A percentile compares a stretch with the other conserved stretches of the same genome.
Conservation (phyloP, 371 early-diverging fungal genomes). For the Mucor velutinosus region DNA sequence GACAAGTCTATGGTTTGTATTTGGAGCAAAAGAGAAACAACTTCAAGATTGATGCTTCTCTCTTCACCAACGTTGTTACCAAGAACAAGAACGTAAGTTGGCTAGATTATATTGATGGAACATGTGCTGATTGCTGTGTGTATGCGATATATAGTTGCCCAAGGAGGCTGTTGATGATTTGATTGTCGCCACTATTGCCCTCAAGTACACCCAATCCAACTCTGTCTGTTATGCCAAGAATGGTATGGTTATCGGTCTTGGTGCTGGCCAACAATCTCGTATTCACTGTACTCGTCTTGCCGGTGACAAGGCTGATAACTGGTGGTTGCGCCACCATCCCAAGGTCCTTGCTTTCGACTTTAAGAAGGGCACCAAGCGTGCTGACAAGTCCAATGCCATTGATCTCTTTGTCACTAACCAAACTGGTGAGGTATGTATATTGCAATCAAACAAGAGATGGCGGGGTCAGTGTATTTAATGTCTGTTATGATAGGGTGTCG, state of each 20-base stretch:
- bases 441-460: background rate
- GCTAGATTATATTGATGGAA: background rate
- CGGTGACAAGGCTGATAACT: slow-evolving; percentile 98
- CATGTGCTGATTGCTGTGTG: background rate
- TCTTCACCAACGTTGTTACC: slow-evolving; percentile 87
- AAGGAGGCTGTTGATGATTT: slow-evolving; percentile 79
- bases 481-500: slow-evolving; percentile 51
- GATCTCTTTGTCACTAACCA: slow-evolving; percentile 90
- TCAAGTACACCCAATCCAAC: slow-evolving; percentile 98
- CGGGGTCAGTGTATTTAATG: background rate
- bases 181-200: slow-evolving; percentile 94
- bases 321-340: slow-evolving; percentile 97
- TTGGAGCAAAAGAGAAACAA: slow-evolving; percentile 93
- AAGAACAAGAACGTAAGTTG: slow-evolving; percentile 66
- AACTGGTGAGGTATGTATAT: slow-evolving; percentile 62
- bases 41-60: slow-evolving; percentile 66
- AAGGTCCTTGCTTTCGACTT: slow-evolving; percentile 85
- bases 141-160: slow-evolving; percentile 51
- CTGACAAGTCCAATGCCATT: slow-evolving; percentile 96
- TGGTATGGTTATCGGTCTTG: slow-evolving; percentile 97
- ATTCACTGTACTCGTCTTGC: slow-evolving; percentile 98
- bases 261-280: slow-evolving; percentile 97
- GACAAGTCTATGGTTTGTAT: slow-evolving; percentile 93
- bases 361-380: slow-evolving; percentile 87
- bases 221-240: slow-evolving; percentile 97